Conservation (phyloP, 805 yeast genomes). For the Wickerhamomyces sydowiorum region DNA sequence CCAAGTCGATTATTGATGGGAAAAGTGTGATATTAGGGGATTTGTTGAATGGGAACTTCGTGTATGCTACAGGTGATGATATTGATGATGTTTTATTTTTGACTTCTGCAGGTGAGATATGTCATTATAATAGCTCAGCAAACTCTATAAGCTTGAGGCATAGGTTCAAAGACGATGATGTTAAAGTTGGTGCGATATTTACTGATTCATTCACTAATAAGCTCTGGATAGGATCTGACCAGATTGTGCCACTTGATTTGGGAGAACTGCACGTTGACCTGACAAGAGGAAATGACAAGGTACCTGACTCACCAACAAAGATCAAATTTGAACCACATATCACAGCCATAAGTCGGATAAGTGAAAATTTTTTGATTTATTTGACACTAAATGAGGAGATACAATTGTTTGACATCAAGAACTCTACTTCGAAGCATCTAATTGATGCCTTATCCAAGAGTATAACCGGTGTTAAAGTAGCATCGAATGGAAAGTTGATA, state of each 20-base stretch:
- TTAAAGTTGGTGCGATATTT: conserved; percentile 14
- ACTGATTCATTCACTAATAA: conserved; percentile 12
- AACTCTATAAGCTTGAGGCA: conserved; percentile 13
- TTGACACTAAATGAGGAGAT: conserved; percentile 34
- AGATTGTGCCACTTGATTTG: conserved; percentile 11
- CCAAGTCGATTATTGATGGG: conserved; percentile 39
- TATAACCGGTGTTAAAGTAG: conserved; percentile 33
- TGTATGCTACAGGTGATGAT: conserved; percentile 22
- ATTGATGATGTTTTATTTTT: conserved; percentile 18
- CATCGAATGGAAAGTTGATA: conserved; percentile 26
- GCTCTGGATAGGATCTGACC: conserved; percentile 26
- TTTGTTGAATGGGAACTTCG: conserved; percentile 44
- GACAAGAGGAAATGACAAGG: conserved; percentile 22
- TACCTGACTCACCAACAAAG: conserved; percentile 26
- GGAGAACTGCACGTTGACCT: conserved; percentile 22
- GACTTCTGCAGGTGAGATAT: conserved; percentile 20
- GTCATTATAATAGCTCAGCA: conserved; percentile 11
- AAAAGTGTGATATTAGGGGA: conserved; percentile 52
- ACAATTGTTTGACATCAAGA: conserved; percentile 19
- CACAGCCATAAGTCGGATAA: conserved; percentile 20
- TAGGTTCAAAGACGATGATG: conserved; percentile 3
- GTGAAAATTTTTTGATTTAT: conserved; percentile 24
- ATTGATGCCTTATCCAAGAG: conserved; percentile 32
- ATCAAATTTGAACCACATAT: conserved; percentile 17
- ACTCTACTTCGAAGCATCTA: conserved; percentile 14